Evolutionary conservation across 495 filamentous ascomycete genomes (phyloP).

Genomic region (Ascobolus immersus): DNA sequence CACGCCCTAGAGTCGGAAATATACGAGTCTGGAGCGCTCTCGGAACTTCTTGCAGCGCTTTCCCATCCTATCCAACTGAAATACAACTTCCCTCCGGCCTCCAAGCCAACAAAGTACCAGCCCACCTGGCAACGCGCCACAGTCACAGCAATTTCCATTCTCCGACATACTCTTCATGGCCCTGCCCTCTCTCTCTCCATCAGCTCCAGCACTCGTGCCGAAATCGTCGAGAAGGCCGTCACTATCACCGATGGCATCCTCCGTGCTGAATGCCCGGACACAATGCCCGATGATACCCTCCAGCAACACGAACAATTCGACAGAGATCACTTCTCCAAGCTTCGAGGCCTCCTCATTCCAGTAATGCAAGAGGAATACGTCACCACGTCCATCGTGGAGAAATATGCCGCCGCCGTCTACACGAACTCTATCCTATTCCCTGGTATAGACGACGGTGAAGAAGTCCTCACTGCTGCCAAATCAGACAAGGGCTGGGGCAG

Average conservation of each 20-base stretch:
- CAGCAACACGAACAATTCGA: constrained; percentile 51
- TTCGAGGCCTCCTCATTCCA: constrained; percentile 49
- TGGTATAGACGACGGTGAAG: not conserved
- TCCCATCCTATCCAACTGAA: constrained; percentile 43
- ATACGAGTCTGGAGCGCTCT: constrained; percentile 35
- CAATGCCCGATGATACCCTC: constrained; percentile 22
- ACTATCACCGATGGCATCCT: not conserved
- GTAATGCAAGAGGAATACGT: constrained; percentile 39
- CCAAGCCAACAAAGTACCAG: constrained; percentile 21
- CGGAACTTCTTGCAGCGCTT: constrained; percentile 35
- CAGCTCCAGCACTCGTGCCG: constrained; percentile 19
- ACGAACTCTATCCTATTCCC: constrained; percentile 37
- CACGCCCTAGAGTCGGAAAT: constrained; percentile 39
- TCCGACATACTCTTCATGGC: constrained; percentile 38
- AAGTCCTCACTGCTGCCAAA: not conserved
- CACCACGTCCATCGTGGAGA: constrained; percentile 36
- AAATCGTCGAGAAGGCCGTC: constrained; percentile 32
- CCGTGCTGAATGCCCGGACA: constrained; percentile 26
- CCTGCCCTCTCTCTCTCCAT: constrained; percentile 35
- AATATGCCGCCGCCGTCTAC: constrained; percentile 57
- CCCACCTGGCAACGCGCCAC: constrained; percentile 62
- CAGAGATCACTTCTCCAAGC: constrained; percentile 39
- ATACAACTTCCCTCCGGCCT: constrained; percentile 36
- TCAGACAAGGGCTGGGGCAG: not conserved
- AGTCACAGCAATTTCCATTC: constrained; percentile 36